These are phyloP conservation scores for Pharus latifolius DNA, from an alignment of 176 grass and related monocot genomes.

Conservation along the genomic window DNA sequence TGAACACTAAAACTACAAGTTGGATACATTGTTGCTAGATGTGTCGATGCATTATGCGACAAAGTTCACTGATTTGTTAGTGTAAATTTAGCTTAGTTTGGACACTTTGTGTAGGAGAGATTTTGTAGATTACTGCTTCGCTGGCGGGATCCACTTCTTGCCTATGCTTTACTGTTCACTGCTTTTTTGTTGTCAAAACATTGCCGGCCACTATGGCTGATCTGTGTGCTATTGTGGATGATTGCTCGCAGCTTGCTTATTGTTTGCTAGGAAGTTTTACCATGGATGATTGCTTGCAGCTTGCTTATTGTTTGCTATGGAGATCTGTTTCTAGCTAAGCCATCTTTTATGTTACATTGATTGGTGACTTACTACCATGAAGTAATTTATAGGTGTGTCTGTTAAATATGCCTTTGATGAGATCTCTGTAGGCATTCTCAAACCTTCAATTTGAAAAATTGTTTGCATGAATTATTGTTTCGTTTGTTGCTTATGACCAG, in stretches of 20 bases:
- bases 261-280: no score
- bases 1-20: no score
- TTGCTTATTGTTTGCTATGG: no score
- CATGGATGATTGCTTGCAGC: no score
- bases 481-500: no score
- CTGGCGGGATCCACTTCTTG: neutral
- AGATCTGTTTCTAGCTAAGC: no score
- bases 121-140: no score
- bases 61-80: neutral
- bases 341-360: no score
- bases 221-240: neutral
- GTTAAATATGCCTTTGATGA: neutral
- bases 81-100: neutral
- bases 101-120: neutral
- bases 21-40: neutral
- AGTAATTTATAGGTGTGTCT: neutral
- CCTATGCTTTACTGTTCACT: neutral
- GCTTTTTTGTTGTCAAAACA: neutral
- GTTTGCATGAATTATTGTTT: neutral
- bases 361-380: neutral
- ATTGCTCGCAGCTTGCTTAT: neutral
- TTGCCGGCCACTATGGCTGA: no score
- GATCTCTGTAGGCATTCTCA: neutral
- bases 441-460: neutral
- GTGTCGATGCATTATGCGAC: neutral